phyloP scores from a whole-genome alignment of 2,329 filamentous ascomycete species.

The Epichloe aotearoae region DNA sequence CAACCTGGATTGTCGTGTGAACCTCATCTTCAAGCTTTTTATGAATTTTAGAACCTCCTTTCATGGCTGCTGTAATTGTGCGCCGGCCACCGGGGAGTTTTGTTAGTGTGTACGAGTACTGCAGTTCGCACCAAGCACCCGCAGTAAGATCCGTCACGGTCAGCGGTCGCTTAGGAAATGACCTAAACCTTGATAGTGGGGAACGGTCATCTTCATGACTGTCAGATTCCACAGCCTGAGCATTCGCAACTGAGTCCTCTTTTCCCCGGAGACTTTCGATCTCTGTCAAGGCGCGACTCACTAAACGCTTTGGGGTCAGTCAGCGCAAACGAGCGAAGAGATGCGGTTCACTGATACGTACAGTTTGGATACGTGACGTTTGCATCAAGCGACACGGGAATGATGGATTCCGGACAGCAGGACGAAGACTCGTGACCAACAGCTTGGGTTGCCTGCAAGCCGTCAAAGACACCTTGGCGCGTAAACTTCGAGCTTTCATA shows the following conservation, averaged over 20 bases:
- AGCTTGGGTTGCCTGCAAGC: neutral
- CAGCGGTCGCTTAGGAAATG: slow-evolving; percentile 62
- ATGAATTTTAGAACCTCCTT: slow-evolving; percentile 65
- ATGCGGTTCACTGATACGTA: slow-evolving; percentile 22
- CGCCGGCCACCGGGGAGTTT: slow-evolving; percentile 59
- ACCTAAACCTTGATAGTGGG: slow-evolving; percentile 68
- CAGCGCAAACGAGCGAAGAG: slow-evolving; percentile 7
- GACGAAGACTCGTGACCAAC: neutral
- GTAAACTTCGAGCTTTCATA: neutral
- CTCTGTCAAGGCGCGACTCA: slow-evolving; percentile 30
- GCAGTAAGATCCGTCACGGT: slow-evolving; percentile 81
- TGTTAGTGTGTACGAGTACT: slow-evolving; percentile 79
- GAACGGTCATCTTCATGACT: slow-evolving; percentile 23
- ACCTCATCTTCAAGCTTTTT: slow-evolving; percentile 75
- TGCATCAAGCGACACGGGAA: slow-evolving; percentile 9
- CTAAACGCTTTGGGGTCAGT: slow-evolving; percentile 62
- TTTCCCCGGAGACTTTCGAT: slow-evolving; percentile 8
- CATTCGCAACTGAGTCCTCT: slow-evolving; percentile 3
- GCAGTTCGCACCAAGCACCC: slow-evolving; percentile 90
- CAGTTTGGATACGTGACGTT: slow-evolving; percentile 37
- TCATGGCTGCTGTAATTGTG: slow-evolving; percentile 70
- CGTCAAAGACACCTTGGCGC: neutral
- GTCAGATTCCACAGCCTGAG: neutral
- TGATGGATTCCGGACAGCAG: neutral
- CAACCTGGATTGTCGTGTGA: slow-evolving; percentile 61